Evolutionary conservation across 2,329 filamentous ascomycete genomes (phyloP).

Genomic region (Westerdykella aurantiaca): DNA sequence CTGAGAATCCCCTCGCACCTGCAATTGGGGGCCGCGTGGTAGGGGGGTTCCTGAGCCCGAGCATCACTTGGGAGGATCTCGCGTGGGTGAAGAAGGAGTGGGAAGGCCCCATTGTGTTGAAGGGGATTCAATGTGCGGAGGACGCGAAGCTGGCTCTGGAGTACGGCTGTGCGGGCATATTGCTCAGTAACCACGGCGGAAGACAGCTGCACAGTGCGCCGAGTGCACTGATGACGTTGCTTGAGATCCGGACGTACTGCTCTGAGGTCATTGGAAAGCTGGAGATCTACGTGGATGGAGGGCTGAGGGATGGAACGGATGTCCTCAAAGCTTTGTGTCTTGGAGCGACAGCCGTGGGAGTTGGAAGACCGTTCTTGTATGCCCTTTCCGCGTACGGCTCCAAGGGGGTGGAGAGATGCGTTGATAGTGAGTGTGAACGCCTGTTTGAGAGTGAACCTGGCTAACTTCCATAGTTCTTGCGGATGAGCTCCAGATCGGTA

Average conservation of each 20-base stretch:
- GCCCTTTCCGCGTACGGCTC: slow-evolving; percentile 35
- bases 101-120: slow-evolving; percentile 40
- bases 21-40: slow-evolving; percentile 48
- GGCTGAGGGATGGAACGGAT: slow-evolving; percentile 35
- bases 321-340: slow-evolving; percentile 37
- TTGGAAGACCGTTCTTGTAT: slow-evolving; percentile 36
- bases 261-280: slow-evolving; percentile 33
- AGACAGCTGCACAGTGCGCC: slow-evolving; percentile 45
- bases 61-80: slow-evolving; percentile 48
- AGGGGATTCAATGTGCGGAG: slow-evolving; percentile 42
- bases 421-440: slow-evolving; percentile 28
- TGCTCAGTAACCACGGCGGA: slow-evolving; percentile 51
- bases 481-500: slow-evolving; percentile 61
- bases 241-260: slow-evolving; percentile 35
- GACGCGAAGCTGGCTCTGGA: slow-evolving; percentile 43
- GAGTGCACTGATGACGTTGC: slow-evolving; percentile 32
- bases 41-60: slow-evolving; percentile 34
- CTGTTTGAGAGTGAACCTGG: not conserved
- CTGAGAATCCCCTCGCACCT: slow-evolving; percentile 51
- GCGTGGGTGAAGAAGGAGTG: slow-evolving; percentile 40
- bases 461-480: slow-evolving; percentile 32
- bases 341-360: slow-evolving; percentile 36
- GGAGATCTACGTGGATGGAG: slow-evolving; percentile 37
- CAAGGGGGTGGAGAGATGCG: slow-evolving; percentile 32
- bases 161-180: slow-evolving; percentile 43